A percentile compares a stretch with the other conserved stretches of the same genome.
These are phyloP conservation scores for Nicotiana rustica DNA, from an alignment of 305 asterid genomes.

Conservation along the genomic window DNA sequence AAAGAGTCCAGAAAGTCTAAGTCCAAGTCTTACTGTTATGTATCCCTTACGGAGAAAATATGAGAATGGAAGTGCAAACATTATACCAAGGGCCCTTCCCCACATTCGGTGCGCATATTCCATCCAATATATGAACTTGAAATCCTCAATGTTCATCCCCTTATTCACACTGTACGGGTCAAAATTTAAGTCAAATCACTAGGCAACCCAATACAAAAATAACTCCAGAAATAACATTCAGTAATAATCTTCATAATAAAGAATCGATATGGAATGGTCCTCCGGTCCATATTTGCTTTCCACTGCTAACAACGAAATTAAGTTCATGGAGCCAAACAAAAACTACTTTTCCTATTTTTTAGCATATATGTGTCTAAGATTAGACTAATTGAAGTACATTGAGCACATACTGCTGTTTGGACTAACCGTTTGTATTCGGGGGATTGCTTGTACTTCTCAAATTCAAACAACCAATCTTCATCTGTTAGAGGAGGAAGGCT, in stretches of 20 bases:
- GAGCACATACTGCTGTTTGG: conserved; percentile 33
- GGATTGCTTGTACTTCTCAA: conserved; percentile 88
- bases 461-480: conserved; percentile 82
- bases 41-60: conserved; percentile 91
- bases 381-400: conserved; percentile 18
- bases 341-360: neutral
- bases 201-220: neutral
- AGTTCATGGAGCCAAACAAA: neutral
- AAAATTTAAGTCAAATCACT: conserved; percentile 26
- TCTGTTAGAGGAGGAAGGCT: conserved; percentile 76
- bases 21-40: conserved; percentile 72
- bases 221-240: neutral
- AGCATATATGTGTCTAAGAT: neutral
- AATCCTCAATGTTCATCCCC: conserved; percentile 89
- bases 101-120: conserved; percentile 99
- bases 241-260: neutral
- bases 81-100: conserved; percentile 95
- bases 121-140: conserved; percentile 99
- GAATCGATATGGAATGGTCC: neutral
- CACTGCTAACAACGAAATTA: neutral
- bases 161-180: conserved; percentile 65
- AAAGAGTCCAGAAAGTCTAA: conserved; percentile 81
- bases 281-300: neutral
- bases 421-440: conserved; percentile 83
- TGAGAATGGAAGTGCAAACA: conserved; percentile 95